These are phyloP conservation scores for Didymella sp. DNA, from an alignment of 2,329 filamentous ascomycete genomes.

Conservation along the genomic window DNA sequence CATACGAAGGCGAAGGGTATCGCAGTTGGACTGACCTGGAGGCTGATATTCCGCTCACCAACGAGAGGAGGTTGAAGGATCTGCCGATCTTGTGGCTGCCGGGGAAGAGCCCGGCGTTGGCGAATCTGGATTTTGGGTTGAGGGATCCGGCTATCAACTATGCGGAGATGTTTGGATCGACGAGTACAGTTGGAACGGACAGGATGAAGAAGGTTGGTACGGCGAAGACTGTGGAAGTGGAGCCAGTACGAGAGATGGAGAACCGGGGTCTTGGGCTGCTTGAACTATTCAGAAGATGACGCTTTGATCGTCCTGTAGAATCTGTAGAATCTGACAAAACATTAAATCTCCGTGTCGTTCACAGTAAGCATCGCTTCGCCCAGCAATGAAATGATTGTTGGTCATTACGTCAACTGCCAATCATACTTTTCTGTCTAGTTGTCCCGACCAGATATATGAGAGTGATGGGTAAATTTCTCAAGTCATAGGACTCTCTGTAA, in stretches of 20 bases:
- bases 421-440: constrained; percentile 13
- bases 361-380: background rate
- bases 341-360: background rate
- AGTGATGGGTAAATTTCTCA: background rate
- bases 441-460: background rate
- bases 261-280: background rate
- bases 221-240: background rate
- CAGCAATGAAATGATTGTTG: background rate
- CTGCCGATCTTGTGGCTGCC: constrained; percentile 13
- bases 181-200: background rate
- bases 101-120: constrained; percentile 7
- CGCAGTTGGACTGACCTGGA: constrained; percentile 24
- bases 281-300: background rate
- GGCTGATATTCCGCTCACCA: constrained; percentile 27
- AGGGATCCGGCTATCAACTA: constrained; percentile 7
- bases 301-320: background rate
- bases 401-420: constrained; percentile 3
- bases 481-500: background rate
- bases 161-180: background rate
- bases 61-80: constrained; percentile 13
- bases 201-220: background rate
- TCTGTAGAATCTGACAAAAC: background rate
- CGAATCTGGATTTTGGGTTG: background rate
- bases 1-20: constrained; percentile 29
- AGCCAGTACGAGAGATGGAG: background rate